phyloP scores from a whole-genome alignment of 2,329 filamentous ascomycete genomes.

The Sporothrix phasma region DNA sequence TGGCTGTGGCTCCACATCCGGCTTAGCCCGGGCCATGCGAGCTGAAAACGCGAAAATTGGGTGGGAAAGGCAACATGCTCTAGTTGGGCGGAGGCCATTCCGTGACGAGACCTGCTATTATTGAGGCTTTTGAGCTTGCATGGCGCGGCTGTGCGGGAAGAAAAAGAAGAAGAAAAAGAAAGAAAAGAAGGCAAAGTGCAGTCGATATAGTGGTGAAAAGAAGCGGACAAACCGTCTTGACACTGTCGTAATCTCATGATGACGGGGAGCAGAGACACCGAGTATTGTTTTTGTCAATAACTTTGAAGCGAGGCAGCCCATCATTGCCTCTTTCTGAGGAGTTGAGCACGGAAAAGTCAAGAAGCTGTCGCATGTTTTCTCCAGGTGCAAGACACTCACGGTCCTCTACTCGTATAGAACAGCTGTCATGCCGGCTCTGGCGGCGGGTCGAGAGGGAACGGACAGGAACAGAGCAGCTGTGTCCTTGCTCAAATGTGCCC shows the following conservation, averaged over 20 bases:
- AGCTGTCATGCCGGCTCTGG: too few relatives aligned
- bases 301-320: constrained; percentile 1
- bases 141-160: neutral
- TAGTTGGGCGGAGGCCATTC: neutral
- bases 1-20: neutral
- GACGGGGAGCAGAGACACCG: neutral
- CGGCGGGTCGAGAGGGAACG: too few relatives aligned
- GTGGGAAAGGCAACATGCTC: neutral
- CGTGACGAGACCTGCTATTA: neutral
- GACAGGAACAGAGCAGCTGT: too few relatives aligned
- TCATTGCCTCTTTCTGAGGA: neutral
- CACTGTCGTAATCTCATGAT: neutral
- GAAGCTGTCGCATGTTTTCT: neutral
- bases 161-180: neutral
- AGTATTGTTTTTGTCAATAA: neutral
- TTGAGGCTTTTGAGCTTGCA: neutral
- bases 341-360: neutral
- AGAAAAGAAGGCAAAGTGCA: neutral
- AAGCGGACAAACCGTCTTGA: neutral
- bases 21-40: constrained; percentile 9
- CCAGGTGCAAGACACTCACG: neutral
- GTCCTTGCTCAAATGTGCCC: neutral
- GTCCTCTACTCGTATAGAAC: too few relatives aligned
- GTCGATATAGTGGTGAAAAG: neutral
- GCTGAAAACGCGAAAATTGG: constrained; percentile 8